phyloP scores from a whole-genome alignment of 2,329 filamentous ascomycete genomes.

The Macroventuria anomochaeta region DNA sequence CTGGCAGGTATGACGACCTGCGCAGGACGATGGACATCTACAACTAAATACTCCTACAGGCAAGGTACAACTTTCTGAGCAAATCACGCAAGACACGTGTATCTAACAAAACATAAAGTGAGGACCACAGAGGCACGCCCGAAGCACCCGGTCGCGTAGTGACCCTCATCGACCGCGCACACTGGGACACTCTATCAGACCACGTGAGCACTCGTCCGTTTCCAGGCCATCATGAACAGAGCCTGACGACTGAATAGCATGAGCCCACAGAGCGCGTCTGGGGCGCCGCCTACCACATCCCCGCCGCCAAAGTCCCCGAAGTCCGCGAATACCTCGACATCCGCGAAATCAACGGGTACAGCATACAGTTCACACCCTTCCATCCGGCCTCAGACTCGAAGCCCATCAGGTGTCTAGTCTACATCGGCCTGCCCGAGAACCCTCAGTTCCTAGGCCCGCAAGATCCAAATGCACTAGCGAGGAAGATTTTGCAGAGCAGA shows the following conservation, averaged over 20 bases:
- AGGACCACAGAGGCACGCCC: slow-evolving; percentile 94
- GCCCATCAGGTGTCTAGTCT: slow-evolving; percentile 69
- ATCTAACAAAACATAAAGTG: slow-evolving; percentile 58
- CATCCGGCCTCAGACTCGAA: slow-evolving; percentile 60
- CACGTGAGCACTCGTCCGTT: slow-evolving; percentile 54
- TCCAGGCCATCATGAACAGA: not conserved
- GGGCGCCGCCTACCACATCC: slow-evolving; percentile 92
- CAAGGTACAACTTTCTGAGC: slow-evolving; percentile 35
- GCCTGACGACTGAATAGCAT: slow-evolving; percentile 22
- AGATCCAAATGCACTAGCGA: slow-evolving; percentile 76
- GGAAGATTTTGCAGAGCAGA: slow-evolving; percentile 76
- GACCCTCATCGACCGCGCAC: slow-evolving; percentile 83
- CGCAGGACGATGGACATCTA: not conserved
- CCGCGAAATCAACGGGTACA: slow-evolving; percentile 96
- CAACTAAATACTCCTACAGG: slow-evolving; percentile 36
- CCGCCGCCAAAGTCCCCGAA: slow-evolving; percentile 72
- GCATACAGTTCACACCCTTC: slow-evolving; percentile 89
- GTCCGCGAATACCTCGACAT: slow-evolving; percentile 93
- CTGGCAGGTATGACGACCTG: slow-evolving; percentile 79
- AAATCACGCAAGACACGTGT: not conserved
- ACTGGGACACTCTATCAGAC: slow-evolving; percentile 78
- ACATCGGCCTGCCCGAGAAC: slow-evolving; percentile 93
- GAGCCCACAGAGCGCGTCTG: slow-evolving; percentile 72
- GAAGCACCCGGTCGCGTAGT: slow-evolving; percentile 88
- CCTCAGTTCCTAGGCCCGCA: slow-evolving; percentile 89